Percentiles rank a stretch among this genome's conserved stretches.
phyloP scores from a whole-genome alignment of 768 basidiomycete species.

The Clathrus columnatus region DNA sequence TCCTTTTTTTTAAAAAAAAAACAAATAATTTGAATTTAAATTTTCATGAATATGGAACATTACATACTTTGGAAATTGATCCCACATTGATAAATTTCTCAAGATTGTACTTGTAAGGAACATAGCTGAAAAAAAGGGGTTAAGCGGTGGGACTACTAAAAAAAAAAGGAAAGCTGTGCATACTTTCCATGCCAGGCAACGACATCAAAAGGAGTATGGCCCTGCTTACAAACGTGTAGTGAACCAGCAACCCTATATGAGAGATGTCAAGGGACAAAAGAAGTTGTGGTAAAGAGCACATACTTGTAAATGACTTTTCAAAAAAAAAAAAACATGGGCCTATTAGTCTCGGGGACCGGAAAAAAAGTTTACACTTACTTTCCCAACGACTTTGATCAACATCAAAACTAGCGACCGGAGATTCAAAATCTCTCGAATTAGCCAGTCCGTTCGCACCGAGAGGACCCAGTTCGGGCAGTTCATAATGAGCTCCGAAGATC shows the following conservation, averaged over 20 bases:
- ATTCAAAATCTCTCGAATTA: slow-evolving; percentile 55
- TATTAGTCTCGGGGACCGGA: background rate
- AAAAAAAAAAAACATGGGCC: background rate
- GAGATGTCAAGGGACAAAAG: background rate
- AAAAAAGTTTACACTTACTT: slow-evolving; percentile 27
- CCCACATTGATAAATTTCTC: slow-evolving; percentile 58
- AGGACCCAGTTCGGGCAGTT: slow-evolving; percentile 57
- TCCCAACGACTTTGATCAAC: slow-evolving; percentile 55
- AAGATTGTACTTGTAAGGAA: slow-evolving; percentile 58
- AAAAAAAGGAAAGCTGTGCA: slow-evolving; percentile 12
- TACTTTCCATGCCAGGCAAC: slow-evolving; percentile 66
- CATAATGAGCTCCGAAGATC: slow-evolving; percentile 54
- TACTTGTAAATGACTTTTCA: slow-evolving; percentile 46
- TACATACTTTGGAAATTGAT: slow-evolving; percentile 37
- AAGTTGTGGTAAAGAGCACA: slow-evolving; percentile 2
- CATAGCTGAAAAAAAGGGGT: slow-evolving; percentile 33
- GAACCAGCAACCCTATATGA: slow-evolving; percentile 41
- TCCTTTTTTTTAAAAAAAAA: slow-evolving; percentile 25
- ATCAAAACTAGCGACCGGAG: slow-evolving; percentile 56
- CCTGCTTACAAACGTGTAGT: slow-evolving; percentile 44
- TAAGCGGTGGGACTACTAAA: background rate
- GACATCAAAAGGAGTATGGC: slow-evolving; percentile 64
- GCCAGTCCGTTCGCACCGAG: slow-evolving; percentile 61
- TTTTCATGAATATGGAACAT: background rate
- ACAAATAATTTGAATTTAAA: background rate